These are phyloP conservation scores for Cyanidioschyzon merolae DNA, from an alignment of 23 red algal genomes.

Conservation along the genomic window DNA sequence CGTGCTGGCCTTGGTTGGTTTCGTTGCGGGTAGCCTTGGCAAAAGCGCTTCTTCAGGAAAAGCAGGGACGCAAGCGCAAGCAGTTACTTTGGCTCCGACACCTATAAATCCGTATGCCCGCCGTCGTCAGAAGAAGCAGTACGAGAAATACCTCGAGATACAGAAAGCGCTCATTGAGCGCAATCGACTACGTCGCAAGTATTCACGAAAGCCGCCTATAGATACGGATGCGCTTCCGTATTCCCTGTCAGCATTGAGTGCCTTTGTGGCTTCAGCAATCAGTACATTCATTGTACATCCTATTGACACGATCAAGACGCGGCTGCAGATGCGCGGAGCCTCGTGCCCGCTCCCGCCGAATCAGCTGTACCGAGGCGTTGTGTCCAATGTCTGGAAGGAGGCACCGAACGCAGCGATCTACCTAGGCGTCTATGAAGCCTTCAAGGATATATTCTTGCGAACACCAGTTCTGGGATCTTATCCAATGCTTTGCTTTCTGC, in stretches of 20 bases:
- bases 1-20: not conserved
- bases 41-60: not conserved
- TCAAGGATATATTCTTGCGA: slow-evolving; percentile 32
- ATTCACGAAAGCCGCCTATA: not conserved
- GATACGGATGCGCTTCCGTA: slow-evolving; percentile 15
- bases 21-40: not conserved
- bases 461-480: slow-evolving; percentile 17
- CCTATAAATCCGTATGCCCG: slow-evolving; percentile 64
- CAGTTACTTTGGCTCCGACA: slow-evolving; percentile 44
- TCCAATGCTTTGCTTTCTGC: slow-evolving; percentile 24
- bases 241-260: slow-evolving; percentile 26
- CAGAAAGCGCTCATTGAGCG: slow-evolving; percentile 30
- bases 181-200: slow-evolving; percentile 15
- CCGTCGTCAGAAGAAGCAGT: slow-evolving; percentile 37
- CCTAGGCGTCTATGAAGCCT: slow-evolving; percentile 37
- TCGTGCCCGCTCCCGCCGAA: not conserved
- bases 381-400: slow-evolving; percentile 46
- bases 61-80: slow-evolving; percentile 17
- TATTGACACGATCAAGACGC: slow-evolving; percentile 54
- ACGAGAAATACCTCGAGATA: slow-evolving; percentile 32
- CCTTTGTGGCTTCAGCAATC: slow-evolving; percentile 28
- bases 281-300: slow-evolving; percentile 32
- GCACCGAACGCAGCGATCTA: slow-evolving; percentile 64
- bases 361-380: slow-evolving; percentile 31
- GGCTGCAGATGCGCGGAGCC: not conserved